Evolutionary conservation across 371 early-diverging fungal species (phyloP).

Genomic region (Parasitella parasitica): DNA sequence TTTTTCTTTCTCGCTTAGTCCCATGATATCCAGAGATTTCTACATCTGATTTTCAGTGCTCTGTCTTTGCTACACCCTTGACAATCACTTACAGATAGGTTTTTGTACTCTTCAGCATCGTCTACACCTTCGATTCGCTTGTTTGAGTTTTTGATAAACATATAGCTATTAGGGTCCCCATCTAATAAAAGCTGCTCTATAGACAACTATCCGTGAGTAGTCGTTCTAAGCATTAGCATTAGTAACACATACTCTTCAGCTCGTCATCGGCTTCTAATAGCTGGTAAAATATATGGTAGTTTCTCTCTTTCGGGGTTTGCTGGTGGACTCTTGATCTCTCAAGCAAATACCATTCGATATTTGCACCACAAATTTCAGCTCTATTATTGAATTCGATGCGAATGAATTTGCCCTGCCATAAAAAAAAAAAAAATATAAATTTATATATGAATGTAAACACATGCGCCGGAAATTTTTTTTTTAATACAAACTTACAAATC

Average conservation of each 20-base stretch:
- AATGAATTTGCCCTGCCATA: conserved; percentile 99
- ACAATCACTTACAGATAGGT: conserved; percentile 37
- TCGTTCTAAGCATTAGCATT: background rate
- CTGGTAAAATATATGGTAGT: conserved; percentile 99
- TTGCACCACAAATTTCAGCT: conserved; percentile 94
- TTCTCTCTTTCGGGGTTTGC: conserved; percentile 90
- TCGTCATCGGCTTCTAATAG: conserved; percentile 82
- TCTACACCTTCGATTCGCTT: conserved; percentile 93
- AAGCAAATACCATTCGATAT: conserved; percentile 97
- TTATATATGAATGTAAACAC: background rate
- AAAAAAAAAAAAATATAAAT: too few species aligned
- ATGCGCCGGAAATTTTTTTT: background rate
- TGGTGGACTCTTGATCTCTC: conserved; percentile 98
- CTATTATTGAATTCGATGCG: conserved; percentile 92
- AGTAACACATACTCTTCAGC: conserved; percentile 46
- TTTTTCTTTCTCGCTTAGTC: conserved; percentile 81
- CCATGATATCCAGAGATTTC: conserved; percentile 87
- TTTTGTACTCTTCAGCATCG: conserved; percentile 84
- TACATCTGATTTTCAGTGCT: conserved; percentile 15
- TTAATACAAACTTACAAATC: conserved; percentile 84
- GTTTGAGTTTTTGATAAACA: conserved; percentile 75
- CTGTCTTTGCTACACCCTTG: background rate
- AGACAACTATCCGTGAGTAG: background rate
- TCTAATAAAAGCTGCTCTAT: conserved; percentile 69
- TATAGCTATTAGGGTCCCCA: conserved; percentile 72